Evolutionary conservation across 2,329 filamentous ascomycete species (phyloP).

Genomic region (Ceratocystis albifundus): DNA sequence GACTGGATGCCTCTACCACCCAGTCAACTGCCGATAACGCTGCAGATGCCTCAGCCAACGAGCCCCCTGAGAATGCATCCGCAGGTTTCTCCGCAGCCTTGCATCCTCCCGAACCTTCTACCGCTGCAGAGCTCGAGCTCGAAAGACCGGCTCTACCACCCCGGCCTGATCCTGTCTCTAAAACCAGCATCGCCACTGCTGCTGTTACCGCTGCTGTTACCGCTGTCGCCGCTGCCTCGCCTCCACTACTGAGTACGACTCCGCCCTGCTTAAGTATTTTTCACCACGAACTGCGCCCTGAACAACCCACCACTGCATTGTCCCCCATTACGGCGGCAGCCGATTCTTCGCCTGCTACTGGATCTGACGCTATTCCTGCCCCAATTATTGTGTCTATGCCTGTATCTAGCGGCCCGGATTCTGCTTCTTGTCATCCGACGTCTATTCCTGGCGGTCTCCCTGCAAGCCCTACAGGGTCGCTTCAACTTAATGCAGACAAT

Average conservation of each 20-base stretch:
- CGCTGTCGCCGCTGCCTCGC: background rate
- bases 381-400: background rate
- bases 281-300: slow-evolving; percentile 11
- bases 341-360: background rate
- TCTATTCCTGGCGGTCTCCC: background rate
- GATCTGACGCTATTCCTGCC: background rate
- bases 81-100: background rate
- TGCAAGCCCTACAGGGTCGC: background rate
- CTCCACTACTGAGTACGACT: background rate
- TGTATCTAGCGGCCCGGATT: background rate
- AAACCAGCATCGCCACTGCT: background rate
- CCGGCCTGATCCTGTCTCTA: background rate
- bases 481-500: background rate
- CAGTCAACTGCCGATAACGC: background rate
- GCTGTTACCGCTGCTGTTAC: background rate
- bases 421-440: background rate
- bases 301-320: slow-evolving; percentile 10
- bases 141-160: slow-evolving; percentile 1
- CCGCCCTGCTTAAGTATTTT: slow-evolving; percentile 11
- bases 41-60: background rate
- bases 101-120: too few species aligned
- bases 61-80: background rate
- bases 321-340: background rate
- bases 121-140: background rate
- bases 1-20: background rate